Base-by-base conservation (phyloP, 139 green algal species). In the Picochlorum sp. region DNA sequence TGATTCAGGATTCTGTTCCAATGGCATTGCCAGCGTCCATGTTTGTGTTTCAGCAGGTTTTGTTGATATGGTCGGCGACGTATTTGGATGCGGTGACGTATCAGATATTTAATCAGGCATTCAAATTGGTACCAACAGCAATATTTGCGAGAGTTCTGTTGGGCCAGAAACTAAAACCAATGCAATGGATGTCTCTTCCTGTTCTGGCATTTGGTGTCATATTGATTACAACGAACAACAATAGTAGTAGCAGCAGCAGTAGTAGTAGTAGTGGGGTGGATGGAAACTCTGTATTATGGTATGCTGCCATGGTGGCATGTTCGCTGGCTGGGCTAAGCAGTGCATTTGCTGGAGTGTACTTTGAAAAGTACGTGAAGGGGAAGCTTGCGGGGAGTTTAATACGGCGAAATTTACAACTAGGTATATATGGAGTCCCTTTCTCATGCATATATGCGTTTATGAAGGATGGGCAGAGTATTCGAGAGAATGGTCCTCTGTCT, bases 81-180 rank as follows among this genome's bases (percentile, higher is more conserved):
- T 70, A 84, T 59, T 66, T 86, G 20, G 80, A 86, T 28, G 80
- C 77, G 0, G 77, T 86, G 5, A 78, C 77, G 50, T 86, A 81
- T 49, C 80, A 86, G 60, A 84, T 86, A 50, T 79, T 82, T 58
- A 69, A 45, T 45, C 80, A 86, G 57, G 70, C 65, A 47, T 81
- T 86, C 66, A 86, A 86, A 63, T 72, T 86, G 34, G 64, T 86
- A 49, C 80, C 80, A 4, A 86, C 80, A 37, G 80, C 80, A 5
- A 28, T 83, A 14, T 82, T 86, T 57, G 77, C 80, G 31, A 63
- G 68, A 18, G 77, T 70, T 67, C 68, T 86, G 60, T 78, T 86
- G 49, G 74, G 77, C 1, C 80, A 84, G 65, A 59, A 62, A 55
- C 65, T 86, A 49, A 58, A 71, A 30, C 61, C 65, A 7, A 57